Conservation (phyloP, 176 grass and related monocot species). For the Oryza meyeriana region DNA sequence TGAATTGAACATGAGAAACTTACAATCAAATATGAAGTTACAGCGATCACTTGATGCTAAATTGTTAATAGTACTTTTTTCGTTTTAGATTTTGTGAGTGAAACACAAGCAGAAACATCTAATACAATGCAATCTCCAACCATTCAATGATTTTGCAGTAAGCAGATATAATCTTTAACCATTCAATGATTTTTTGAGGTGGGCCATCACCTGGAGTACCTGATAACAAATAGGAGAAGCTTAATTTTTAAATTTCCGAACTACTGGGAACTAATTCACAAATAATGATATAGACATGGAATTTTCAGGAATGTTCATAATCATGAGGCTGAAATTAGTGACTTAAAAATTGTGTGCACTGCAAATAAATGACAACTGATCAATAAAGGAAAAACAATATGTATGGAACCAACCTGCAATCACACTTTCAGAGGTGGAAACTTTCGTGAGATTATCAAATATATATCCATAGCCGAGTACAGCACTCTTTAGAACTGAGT, state of each 20-base stretch:
- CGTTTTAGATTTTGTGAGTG: neutral
- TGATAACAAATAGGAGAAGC: conserved; percentile 26
- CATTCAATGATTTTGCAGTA: conserved; percentile 92
- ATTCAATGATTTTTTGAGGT: conserved; percentile 74
- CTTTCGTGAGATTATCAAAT: conserved; percentile 24
- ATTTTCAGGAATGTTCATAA: neutral
- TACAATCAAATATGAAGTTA: neutral
- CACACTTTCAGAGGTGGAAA: conserved; percentile 29
- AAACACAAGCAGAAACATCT: conserved; percentile 6
- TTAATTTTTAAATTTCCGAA: neutral
- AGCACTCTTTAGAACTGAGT: conserved; percentile 60
- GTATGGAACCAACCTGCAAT: conserved; percentile 44
- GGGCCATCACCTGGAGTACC: conserved; percentile 48
- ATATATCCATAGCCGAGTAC: conserved; percentile 68
- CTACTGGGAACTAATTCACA: conserved; percentile 10
- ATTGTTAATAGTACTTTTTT: neutral
- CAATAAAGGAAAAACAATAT: neutral
- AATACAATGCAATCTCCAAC: conserved; percentile 24
- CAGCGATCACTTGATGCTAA: neutral
- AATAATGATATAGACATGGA: neutral
- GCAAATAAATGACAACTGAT: neutral
- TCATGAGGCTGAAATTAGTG: neutral
- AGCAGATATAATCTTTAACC: conserved; percentile 71
- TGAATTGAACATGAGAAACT: too few relatives aligned
- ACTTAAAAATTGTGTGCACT: conserved; percentile 12